phyloP scores from a whole-genome alignment of 345 rosid genomes.

The Psidium friedrichsthalianum region DNA sequence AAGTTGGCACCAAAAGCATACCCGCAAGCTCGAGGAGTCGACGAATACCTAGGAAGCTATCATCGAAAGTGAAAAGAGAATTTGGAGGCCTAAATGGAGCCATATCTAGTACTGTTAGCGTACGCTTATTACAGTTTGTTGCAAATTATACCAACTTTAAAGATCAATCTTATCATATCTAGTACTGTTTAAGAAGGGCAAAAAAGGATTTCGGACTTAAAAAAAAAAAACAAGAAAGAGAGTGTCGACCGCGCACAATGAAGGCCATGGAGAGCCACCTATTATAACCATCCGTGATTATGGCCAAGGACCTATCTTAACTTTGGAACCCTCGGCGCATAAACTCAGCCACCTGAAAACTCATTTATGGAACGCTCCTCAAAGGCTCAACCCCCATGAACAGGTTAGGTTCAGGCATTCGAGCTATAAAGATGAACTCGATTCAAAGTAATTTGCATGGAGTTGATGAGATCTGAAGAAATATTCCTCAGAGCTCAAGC shows the following conservation, averaged over 20 bases:
- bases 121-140: background rate
- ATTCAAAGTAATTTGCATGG: background rate
- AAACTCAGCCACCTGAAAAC: no score
- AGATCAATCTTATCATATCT: background rate
- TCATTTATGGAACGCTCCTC: background rate
- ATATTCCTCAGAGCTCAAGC: background rate
- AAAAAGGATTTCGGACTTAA: background rate
- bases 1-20: background rate
- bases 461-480: background rate
- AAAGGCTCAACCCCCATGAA: background rate
- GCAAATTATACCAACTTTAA: background rate
- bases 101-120: background rate
- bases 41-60: background rate
- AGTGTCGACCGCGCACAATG: background rate
- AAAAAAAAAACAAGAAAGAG: background rate
- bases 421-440: background rate
- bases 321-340: background rate
- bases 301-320: background rate
- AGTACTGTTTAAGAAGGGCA: background rate
- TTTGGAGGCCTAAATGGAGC: background rate
- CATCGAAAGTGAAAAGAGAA: background rate
- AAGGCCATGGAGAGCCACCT: background rate
- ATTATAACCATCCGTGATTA: background rate
- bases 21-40: background rate
- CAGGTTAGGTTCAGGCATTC: background rate